Conservation (phyloP, 345 rosid species). For the Salix caprea region DNA sequence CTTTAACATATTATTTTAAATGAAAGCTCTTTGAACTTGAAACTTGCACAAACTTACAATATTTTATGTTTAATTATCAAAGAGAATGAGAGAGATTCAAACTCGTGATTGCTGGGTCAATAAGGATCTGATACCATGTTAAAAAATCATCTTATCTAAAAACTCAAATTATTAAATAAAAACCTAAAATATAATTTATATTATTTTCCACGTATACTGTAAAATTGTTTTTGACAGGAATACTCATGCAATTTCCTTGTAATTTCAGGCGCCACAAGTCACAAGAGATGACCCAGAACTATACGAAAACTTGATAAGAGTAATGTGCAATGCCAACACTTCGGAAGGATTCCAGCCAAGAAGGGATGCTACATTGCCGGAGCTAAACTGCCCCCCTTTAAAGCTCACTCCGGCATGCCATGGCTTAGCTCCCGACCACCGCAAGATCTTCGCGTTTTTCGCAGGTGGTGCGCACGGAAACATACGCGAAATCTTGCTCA, state of each 20-base stretch:
- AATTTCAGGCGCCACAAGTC: conserved; percentile 44
- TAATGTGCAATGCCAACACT: conserved; percentile 48
- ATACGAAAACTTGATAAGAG: conserved; percentile 36
- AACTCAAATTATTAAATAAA: too few species aligned
- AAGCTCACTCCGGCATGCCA: conserved; percentile 24
- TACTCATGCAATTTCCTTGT: background rate
- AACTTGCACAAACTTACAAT: too few species aligned
- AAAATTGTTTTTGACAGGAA: too few species aligned
- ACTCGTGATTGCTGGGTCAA: too few species aligned
- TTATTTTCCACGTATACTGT: too few species aligned
- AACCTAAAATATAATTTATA: too few species aligned
- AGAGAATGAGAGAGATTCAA: too few species aligned
- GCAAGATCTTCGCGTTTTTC: conserved; percentile 40
- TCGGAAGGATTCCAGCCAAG: conserved; percentile 40
- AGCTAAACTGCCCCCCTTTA: conserved; percentile 29
- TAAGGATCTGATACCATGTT: too few species aligned
- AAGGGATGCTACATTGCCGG: conserved; percentile 47
- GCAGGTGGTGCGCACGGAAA: conserved; percentile 44
- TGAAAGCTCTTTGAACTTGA: rapidly evolving
- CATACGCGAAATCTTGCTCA: conserved; percentile 33
- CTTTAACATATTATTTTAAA: rapidly evolving
- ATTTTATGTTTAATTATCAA: too few species aligned
- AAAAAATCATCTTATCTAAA: too few species aligned
- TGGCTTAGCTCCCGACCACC: conserved; percentile 17
- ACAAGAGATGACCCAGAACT: conserved; percentile 24